Conservation (phyloP, 495 filamentous ascomycete genomes). For the Podospora anserina region DNA sequence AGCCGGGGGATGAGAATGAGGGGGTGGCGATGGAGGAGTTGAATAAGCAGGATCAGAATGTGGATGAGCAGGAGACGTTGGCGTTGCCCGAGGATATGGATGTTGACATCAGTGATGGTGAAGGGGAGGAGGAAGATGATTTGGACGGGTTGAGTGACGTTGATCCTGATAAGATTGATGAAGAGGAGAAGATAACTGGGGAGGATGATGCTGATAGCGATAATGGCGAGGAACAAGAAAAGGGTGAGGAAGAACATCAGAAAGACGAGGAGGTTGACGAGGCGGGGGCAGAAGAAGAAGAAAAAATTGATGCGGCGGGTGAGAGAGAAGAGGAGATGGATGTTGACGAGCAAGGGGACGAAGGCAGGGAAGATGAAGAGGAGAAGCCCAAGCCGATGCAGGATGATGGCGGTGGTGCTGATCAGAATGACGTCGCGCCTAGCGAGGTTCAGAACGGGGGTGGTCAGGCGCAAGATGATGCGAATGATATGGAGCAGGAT, state of each 20-base stretch:
- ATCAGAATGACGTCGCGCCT: slow-evolving; percentile 63
- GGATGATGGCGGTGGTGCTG: slow-evolving; percentile 48
- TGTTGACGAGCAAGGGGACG: slow-evolving; percentile 31
- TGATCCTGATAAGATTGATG: slow-evolving; percentile 38
- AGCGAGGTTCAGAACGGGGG: slow-evolving; percentile 60
- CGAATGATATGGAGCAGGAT: slow-evolving; percentile 43
- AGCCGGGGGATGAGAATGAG: slow-evolving; percentile 71
- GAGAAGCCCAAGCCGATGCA: slow-evolving; percentile 33
- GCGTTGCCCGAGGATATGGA: slow-evolving; percentile 72
- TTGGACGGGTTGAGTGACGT: slow-evolving; percentile 56
- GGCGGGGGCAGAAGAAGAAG: slow-evolving; percentile 31
- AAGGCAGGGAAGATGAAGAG: slow-evolving; percentile 34
- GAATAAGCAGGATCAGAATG: slow-evolving; percentile 63
- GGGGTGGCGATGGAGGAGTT: slow-evolving; percentile 63
- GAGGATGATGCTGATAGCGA: slow-evolving; percentile 17
- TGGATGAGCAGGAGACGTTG: slow-evolving; percentile 57
- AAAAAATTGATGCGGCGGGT: slow-evolving; percentile 31
- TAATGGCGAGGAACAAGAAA: slow-evolving; percentile 26
- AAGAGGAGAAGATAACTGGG: slow-evolving; percentile 25
- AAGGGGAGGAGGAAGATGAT: slow-evolving; percentile 48
- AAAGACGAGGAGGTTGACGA: slow-evolving; percentile 43
- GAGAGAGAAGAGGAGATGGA: slow-evolving; percentile 42
- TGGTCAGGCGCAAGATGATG: slow-evolving; percentile 55
- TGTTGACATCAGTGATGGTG: slow-evolving; percentile 53
- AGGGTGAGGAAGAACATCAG: slow-evolving; percentile 36